These are phyloP conservation scores for Suillus variegatus DNA, from an alignment of 768 basidiomycete genomes.

Conservation along the genomic window DNA sequence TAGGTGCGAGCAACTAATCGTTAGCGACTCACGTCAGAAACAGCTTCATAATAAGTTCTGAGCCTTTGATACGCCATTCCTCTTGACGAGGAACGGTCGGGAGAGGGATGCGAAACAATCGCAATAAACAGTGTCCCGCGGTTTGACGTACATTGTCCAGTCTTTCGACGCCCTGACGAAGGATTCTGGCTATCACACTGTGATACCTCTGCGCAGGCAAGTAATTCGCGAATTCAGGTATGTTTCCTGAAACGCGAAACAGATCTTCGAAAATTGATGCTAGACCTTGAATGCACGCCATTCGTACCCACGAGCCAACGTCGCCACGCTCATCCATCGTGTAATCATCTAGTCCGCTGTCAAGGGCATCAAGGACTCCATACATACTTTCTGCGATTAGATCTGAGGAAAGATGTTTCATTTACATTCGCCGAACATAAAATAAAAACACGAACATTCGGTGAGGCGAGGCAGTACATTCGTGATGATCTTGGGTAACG, in stretches of 20 bases:
- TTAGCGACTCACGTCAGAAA: slow-evolving; percentile 48
- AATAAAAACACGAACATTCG: slow-evolving; percentile 41
- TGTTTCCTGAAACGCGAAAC: slow-evolving; percentile 41
- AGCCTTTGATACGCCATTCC: slow-evolving; percentile 55
- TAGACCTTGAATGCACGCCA: slow-evolving; percentile 71
- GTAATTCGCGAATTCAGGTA: slow-evolving; percentile 55
- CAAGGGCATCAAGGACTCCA: slow-evolving; percentile 53
- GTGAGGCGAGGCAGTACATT: slow-evolving; percentile 45
- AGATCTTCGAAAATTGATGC: slow-evolving; percentile 53
- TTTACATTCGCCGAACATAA: slow-evolving; percentile 11
- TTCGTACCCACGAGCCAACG: slow-evolving; percentile 94
- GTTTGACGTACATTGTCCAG: slow-evolving; percentile 88
- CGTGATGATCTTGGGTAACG: slow-evolving; percentile 48
- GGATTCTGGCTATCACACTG: slow-evolving; percentile 58
- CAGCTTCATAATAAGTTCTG: slow-evolving; percentile 48
- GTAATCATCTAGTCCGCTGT: slow-evolving; percentile 86
- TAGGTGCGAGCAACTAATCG: neutral
- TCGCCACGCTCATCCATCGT: slow-evolving; percentile 94
- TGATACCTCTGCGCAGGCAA: slow-evolving; percentile 62
- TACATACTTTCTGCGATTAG: slow-evolving; percentile 47
- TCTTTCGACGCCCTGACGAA: slow-evolving; percentile 90
- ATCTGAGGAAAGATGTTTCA: slow-evolving; percentile 37
- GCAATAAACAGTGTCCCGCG: slow-evolving; percentile 64
- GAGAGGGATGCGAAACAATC: slow-evolving; percentile 47
- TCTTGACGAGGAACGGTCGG: slow-evolving; percentile 43